phyloP scores from a whole-genome alignment of 148 eudicot genomes.

The Bassia scoparia region DNA sequence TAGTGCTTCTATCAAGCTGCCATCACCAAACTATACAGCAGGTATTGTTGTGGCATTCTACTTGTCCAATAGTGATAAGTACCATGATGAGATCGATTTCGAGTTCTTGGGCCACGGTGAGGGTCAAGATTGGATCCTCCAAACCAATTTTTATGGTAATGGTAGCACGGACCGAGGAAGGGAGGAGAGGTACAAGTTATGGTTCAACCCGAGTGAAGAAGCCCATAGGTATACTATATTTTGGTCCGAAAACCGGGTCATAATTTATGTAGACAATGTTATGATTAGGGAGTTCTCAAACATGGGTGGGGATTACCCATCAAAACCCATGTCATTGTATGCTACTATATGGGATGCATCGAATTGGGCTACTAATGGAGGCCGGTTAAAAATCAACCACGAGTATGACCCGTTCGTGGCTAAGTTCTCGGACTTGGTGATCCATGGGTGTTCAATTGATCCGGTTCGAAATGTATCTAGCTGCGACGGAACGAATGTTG shows the following conservation, averaged over 20 bases:
- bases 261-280: slow-evolving; percentile 33
- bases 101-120: slow-evolving; percentile 34
- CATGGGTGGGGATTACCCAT: slow-evolving; percentile 32
- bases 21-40: slow-evolving; percentile 32
- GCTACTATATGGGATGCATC: slow-evolving; percentile 43
- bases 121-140: slow-evolving; percentile 30
- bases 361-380: slow-evolving; percentile 38
- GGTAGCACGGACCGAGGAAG: slow-evolving; percentile 31
- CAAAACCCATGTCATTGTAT: slow-evolving; percentile 38
- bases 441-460: slow-evolving; percentile 24
- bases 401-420: slow-evolving; percentile 25
- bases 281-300: slow-evolving; percentile 26
- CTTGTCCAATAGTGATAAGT: not conserved
- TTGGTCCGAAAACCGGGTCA: slow-evolving; percentile 23
- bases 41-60: slow-evolving; percentile 43
- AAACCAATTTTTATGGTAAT: slow-evolving; percentile 36
- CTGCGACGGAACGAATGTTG: not conserved
- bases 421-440: slow-evolving; percentile 18
- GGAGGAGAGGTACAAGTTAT: slow-evolving; percentile 33
- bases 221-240: slow-evolving; percentile 33
- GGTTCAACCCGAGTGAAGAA: slow-evolving; percentile 34
- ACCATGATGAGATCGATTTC: slow-evolving; percentile 38
- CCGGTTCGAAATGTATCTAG: not conserved
- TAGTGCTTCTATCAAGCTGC: slow-evolving; percentile 35
- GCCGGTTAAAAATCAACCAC: slow-evolving; percentile 26